Evolutionary conservation across 805 yeast species (phyloP).

Genomic region (Saturnispora kantuleensis): DNA sequence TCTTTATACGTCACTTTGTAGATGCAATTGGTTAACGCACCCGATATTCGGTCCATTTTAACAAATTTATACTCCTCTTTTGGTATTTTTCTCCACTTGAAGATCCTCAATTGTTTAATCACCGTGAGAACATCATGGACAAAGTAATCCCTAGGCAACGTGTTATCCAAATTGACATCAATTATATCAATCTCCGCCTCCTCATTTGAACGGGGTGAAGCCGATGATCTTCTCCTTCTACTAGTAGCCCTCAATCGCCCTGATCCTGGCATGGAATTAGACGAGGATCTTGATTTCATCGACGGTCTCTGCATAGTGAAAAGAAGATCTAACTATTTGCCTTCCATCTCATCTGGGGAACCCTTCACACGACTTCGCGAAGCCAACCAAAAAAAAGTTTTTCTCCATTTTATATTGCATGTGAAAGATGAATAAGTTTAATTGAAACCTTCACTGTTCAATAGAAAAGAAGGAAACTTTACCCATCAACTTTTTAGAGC

Average conservation of each 20-base stretch:
- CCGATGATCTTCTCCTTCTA: constrained; percentile 1
- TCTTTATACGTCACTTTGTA: constrained; percentile 46
- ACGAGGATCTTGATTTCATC: constrained; percentile 11
- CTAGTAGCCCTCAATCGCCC: neutral
- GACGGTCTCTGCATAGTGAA: too few relatives aligned
- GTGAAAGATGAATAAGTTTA: too few relatives aligned
- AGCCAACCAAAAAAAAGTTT: too few relatives aligned
- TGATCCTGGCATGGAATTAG: constrained; percentile 13
- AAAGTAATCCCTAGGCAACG: constrained; percentile 75
- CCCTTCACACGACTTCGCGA: neutral
- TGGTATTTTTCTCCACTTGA: constrained; percentile 66
- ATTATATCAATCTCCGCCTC: constrained; percentile 20
- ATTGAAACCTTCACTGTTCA: too few relatives aligned
- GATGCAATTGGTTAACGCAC: constrained; percentile 89
- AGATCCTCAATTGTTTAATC: constrained; percentile 51
- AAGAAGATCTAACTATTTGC: too few relatives aligned
- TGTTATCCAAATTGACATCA: constrained; percentile 56
- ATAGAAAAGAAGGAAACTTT: too few relatives aligned
- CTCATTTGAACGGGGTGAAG: neutral
- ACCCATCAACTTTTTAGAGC: too few relatives aligned
- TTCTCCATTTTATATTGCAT: too few relatives aligned
- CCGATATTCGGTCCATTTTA: constrained; percentile 60
- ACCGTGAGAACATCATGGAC: constrained; percentile 68
- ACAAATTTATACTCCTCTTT: constrained; percentile 33
- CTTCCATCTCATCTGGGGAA: neutral